Percentiles rank a stretch among this genome's conserved stretches.
phyloP scores from a whole-genome alignment of 495 filamentous ascomycete species.

The Filosporella fistucella region DNA sequence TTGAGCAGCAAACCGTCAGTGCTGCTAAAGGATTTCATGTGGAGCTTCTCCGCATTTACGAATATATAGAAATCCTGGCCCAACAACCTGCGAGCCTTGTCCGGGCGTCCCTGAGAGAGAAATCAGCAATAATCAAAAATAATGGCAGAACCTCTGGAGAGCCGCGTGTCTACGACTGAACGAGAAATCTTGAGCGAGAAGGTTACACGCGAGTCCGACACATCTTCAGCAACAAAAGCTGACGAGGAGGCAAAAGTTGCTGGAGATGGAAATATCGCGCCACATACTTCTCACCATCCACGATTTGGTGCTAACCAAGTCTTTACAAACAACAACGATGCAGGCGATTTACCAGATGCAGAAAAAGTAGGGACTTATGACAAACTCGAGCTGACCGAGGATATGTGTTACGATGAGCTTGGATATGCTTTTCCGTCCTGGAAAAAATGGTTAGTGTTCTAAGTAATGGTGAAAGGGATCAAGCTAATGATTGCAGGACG shows the following conservation, averaged over 20 bases:
- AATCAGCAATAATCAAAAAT: too few relatives aligned
- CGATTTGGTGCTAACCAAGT: conserved; percentile 7
- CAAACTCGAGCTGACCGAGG: conserved; percentile 56
- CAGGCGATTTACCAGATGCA: conserved; percentile 1
- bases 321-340: neutral
- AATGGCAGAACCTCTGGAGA: too few relatives aligned
- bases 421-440: conserved; percentile 58
- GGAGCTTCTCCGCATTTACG: too few relatives aligned
- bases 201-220: too few relatives aligned
- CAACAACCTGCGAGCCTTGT: too few relatives aligned
- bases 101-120: too few relatives aligned
- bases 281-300: conserved; percentile 1
- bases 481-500: conserved; percentile 19
- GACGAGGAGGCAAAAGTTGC: neutral
- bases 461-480: neutral
- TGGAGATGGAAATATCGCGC: conserved; percentile 1
- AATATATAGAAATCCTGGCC: too few relatives aligned
- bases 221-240: conserved; percentile 12
- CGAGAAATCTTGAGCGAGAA: too few relatives aligned
- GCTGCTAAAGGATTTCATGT: too few relatives aligned
- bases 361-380: conserved; percentile 25
- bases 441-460: conserved; percentile 60
- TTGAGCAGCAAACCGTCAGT: too few relatives aligned
- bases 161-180: too few relatives aligned
- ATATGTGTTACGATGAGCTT: conserved; percentile 59